These are phyloP conservation scores for Triticum urartu DNA, from an alignment of 176 grass and related monocot genomes.

Conservation along the genomic window DNA sequence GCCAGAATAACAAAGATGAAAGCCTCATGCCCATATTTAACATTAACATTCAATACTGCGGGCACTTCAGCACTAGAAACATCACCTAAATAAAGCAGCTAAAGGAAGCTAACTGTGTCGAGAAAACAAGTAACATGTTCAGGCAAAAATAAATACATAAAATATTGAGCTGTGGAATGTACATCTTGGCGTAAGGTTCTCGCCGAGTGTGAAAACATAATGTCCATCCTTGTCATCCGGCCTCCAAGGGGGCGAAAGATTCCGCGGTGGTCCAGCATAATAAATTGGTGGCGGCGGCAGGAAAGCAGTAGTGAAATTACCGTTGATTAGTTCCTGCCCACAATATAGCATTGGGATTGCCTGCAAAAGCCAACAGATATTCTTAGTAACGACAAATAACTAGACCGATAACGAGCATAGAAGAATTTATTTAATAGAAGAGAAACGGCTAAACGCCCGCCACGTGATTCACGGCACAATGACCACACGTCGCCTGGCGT, in stretches of 20 bases:
- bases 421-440: not conserved
- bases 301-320: conserved; percentile 53
- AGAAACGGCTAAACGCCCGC: not conserved
- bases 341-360: conserved; percentile 81
- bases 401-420: not conserved
- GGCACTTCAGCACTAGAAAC: not conserved
- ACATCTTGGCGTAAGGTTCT: conserved; percentile 93
- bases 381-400: conserved; percentile 6
- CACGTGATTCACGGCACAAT: not conserved
- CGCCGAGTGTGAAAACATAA: conserved; percentile 77
- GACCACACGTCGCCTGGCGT: not conserved
- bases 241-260: conserved; percentile 76
- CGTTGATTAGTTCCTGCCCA: conserved; percentile 67
- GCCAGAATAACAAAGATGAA: conserved; percentile 1
- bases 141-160: not conserved
- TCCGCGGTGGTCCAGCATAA: conserved; percentile 48
- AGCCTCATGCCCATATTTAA: not conserved
- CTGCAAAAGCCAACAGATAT: conserved; percentile 44
- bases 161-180: conserved; percentile 31
- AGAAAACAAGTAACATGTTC: conserved; percentile 13
- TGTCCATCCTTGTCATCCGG: conserved; percentile 91
- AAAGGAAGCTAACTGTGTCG: not conserved
- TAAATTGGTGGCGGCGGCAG: conserved; percentile 52
- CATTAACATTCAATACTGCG: conserved; percentile 15
- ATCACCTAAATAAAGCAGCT: conserved; percentile 18